Conservation (phyloP, 164 flowering plant genomes). For the Annona squamosa region DNA sequence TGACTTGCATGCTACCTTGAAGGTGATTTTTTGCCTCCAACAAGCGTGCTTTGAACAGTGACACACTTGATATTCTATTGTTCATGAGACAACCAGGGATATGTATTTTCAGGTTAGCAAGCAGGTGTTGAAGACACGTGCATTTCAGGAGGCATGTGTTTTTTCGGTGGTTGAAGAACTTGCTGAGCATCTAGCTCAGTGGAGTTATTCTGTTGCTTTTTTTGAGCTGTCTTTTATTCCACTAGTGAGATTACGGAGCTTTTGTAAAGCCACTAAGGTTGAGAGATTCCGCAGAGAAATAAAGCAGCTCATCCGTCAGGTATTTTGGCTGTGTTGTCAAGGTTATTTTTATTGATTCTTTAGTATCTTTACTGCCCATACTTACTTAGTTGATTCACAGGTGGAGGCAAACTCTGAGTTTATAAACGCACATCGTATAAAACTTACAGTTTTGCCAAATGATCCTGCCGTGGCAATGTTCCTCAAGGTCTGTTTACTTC, state of each 20-base stretch:
- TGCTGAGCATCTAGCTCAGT: slow-evolving; percentile 85
- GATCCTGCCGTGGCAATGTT: slow-evolving; percentile 60
- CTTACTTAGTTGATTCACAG: slow-evolving; percentile 26
- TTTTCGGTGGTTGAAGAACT: slow-evolving; percentile 75
- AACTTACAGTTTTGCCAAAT: slow-evolving; percentile 63
- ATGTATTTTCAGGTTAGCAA: slow-evolving; percentile 60
- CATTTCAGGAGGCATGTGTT: slow-evolving; percentile 94
- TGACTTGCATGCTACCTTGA: slow-evolving; percentile 55
- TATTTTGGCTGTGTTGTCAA: slow-evolving; percentile 13
- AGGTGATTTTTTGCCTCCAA: slow-evolving; percentile 33
- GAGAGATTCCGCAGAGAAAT: slow-evolving; percentile 79
- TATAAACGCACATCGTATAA: slow-evolving; percentile 50
- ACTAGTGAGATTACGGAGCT: slow-evolving; percentile 55
- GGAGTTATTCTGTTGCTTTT: slow-evolving; percentile 93
- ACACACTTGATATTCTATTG: not conserved
- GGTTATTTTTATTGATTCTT: not conserved
- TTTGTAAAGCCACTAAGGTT: slow-evolving; percentile 72
- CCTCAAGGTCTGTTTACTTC: slow-evolving; percentile 59
- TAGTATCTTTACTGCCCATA: not conserved
- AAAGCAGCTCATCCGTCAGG: slow-evolving; percentile 74
- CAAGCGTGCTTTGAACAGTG: not conserved
- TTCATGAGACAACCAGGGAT: not conserved
- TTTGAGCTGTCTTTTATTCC: slow-evolving; percentile 82
- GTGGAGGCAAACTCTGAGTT: slow-evolving; percentile 66
- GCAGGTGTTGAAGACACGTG: slow-evolving; percentile 58